Percentiles rank a stretch among this genome's conserved stretches.
Conservation (phyloP, 2,329 filamentous ascomycete genomes). For the Monosporascus sp. region DNA sequence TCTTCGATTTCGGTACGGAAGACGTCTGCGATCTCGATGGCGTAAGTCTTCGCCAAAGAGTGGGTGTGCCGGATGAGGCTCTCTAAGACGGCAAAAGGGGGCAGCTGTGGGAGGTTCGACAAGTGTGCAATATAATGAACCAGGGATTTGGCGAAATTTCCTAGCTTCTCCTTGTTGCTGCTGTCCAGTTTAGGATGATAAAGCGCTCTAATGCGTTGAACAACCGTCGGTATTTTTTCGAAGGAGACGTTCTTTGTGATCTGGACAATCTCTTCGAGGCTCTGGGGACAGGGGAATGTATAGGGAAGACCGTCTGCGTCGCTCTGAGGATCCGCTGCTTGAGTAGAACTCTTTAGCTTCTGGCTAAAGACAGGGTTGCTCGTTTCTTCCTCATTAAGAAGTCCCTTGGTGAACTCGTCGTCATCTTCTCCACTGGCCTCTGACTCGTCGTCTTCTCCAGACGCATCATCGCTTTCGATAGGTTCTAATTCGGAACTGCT, state of each 20-base stretch:
- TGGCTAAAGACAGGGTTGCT: slow-evolving; percentile 47
- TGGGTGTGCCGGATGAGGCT: slow-evolving; percentile 84
- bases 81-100: slow-evolving; percentile 68
- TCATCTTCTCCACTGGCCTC: slow-evolving; percentile 44
- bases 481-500: slow-evolving; percentile 68
- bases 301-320: slow-evolving; percentile 64
- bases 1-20: slow-evolving; percentile 70
- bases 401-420: slow-evolving; percentile 68
- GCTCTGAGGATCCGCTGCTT: slow-evolving; percentile 37
- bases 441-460: slow-evolving; percentile 43
- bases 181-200: slow-evolving; percentile 83
- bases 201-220: slow-evolving; percentile 87
- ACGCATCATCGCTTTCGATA: slow-evolving; percentile 48
- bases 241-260: slow-evolving; percentile 58
- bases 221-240: slow-evolving; percentile 67
- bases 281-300: slow-evolving; percentile 80
- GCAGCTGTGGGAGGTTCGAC: slow-evolving; percentile 35
- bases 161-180: slow-evolving; percentile 79
- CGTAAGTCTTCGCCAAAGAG: slow-evolving; percentile 82
- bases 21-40: slow-evolving; percentile 68
- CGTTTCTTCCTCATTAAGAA: slow-evolving; percentile 56
- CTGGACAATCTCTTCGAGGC: slow-evolving; percentile 68
- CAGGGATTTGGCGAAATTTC: slow-evolving; percentile 60
- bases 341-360: slow-evolving; percentile 25
- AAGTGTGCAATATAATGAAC: slow-evolving; percentile 57